Evolutionary conservation across 352 stramenopile species (phyloP).

Genomic region (Phytophthora hybrid): DNA sequence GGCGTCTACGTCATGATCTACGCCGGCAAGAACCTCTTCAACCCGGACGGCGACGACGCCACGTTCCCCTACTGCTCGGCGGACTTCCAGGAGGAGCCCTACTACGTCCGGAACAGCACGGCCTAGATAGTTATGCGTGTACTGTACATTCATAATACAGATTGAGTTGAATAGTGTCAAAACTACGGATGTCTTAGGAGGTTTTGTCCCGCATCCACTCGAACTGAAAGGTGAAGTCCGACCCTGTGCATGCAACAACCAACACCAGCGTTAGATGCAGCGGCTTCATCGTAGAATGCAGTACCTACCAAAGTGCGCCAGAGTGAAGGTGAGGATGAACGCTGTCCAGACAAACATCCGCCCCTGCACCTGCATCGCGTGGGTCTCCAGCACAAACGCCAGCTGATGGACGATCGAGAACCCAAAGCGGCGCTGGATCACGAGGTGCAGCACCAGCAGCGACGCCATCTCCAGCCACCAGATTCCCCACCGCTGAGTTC

Average conservation of each 20-base stretch:
- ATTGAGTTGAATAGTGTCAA: too few relatives aligned
- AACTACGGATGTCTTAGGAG: neutral
- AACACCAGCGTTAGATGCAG: neutral
- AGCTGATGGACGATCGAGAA: constrained; percentile 32
- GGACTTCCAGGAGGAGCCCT: constrained; percentile 61
- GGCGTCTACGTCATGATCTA: constrained; percentile 54
- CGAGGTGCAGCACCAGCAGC: constrained; percentile 5
- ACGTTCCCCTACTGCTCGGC: constrained; percentile 68
- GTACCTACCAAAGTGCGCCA: constrained; percentile 37
- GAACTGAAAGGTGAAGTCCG: constrained; percentile 16
- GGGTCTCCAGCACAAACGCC: constrained; percentile 47
- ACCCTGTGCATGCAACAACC: neutral
- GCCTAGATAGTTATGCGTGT: neutral
- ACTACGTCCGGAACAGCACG: constrained; percentile 50
- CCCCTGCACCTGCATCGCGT: constrained; percentile 30
- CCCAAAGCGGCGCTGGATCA: constrained; percentile 26
- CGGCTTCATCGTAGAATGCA: neutral
- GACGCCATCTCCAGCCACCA: constrained; percentile 9
- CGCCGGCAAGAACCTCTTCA: constrained; percentile 46
- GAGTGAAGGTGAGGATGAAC: constrained; percentile 34
- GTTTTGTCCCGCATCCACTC: neutral
- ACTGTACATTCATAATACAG: too few relatives aligned
- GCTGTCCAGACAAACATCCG: constrained; percentile 33
- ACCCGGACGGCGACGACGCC: constrained; percentile 19
- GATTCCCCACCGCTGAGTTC: constrained; percentile 1